Base-by-base conservation (phyloP, 73 alveolate genomes). In the Paramecium octaurelia region DNA sequence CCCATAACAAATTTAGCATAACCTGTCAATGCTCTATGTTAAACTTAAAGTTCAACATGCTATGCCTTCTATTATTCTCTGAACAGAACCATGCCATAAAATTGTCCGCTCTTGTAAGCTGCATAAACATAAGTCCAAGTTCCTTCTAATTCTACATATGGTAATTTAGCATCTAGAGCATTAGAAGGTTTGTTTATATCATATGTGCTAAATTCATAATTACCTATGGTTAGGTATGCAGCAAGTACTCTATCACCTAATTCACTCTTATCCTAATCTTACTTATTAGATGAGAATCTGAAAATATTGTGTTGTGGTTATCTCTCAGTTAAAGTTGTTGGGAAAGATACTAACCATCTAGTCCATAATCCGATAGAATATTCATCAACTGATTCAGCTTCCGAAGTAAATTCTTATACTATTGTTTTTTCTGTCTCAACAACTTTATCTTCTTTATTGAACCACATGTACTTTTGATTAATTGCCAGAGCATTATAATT, bases 331-430 rank as follows among this genome's bases (percentile, higher is more conserved):
- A 71, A 27, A 11, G 58, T 71, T 14, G 31, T 71, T 24, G 86
- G 86, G 35, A 34, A 71, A 6, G 59, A 29, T 1, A 34, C 16
- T 27, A 71, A 71, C 86, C 86, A 77, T 77, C 90, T 77, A n/a
- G 90, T 77, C 90, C 90, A 77, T 16, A 77, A 18, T 6, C 90
- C 90, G 3, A 77, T 27, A 4, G 71, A 38, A 77, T 77, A 77
- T 40, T 77, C 90, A 71, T 71, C 86, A 24, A 71, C 86, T 71
- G 86, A 71, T 71, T 71, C 86, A 71, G 18, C 58, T 36, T 71
- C 86, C 8, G 29, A 20, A 71, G 59, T 4, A 36, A 71, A 71
- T 24, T 24, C 58, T 21, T 71, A 36, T 24, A 20, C 9, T 29
- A 34, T 27, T 71, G 86, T 36, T 29, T 24, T 2, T 34, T 71